phyloP scores from a whole-genome alignment of 345 rosid species.

The Eutrema yunnanense region DNA sequence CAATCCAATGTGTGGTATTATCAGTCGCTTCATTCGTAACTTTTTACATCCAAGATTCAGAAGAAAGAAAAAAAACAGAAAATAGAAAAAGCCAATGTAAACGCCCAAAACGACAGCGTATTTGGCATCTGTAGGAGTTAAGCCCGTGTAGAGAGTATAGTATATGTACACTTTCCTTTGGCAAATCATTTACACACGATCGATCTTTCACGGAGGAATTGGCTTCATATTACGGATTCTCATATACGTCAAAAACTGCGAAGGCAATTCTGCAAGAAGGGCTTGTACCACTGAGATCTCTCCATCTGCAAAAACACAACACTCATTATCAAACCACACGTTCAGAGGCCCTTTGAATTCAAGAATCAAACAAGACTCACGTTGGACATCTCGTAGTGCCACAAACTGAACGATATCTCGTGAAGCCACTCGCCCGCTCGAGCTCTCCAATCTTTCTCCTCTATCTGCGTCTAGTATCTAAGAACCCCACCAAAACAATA shows the following conservation, averaged over 20 bases:
- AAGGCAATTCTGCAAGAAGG: slow-evolving; percentile 79
- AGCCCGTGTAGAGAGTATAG: background rate
- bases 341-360: background rate
- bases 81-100: background rate
- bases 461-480: slow-evolving; percentile 86
- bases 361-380: slow-evolving; percentile 39
- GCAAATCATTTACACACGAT: background rate
- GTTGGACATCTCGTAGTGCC: slow-evolving; percentile 68
- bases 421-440: slow-evolving; percentile 79
- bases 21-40: slow-evolving; percentile 1
- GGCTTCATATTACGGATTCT: slow-evolving; percentile 65
- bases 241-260: slow-evolving; percentile 79
- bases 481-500: background rate
- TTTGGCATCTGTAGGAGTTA: background rate
- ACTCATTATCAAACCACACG: background rate
- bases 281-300: slow-evolving; percentile 67
- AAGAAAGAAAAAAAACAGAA: background rate
- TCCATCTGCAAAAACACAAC: slow-evolving; percentile 49
- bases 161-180: background rate
- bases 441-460: slow-evolving; percentile 85
- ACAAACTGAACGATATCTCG: slow-evolving; percentile 95
- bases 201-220: background rate
- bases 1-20: background rate
- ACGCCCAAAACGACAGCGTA: background rate
- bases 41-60: slow-evolving; percentile 1